These are phyloP conservation scores for Kwoniella shivajii DNA, from an alignment of 1,284 basidiomycete genomes.

Conservation along the genomic window DNA sequence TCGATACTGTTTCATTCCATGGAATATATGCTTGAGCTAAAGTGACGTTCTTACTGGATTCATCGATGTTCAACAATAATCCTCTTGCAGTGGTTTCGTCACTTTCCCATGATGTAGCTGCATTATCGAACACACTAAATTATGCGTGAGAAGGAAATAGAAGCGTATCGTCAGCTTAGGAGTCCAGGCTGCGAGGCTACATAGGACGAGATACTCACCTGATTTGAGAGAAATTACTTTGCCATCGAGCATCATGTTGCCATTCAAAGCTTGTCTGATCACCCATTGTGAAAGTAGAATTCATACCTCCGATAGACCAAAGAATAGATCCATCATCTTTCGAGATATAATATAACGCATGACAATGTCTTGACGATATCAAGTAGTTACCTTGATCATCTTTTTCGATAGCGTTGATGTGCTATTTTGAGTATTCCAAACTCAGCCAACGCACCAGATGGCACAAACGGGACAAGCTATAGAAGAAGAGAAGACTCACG, in stretches of 20 bases:
- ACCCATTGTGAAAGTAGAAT: slow-evolving; percentile 37
- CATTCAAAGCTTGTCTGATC: slow-evolving; percentile 28
- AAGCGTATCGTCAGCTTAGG: no score
- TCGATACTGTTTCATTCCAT: slow-evolving; percentile 24
- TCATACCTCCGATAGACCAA: slow-evolving; percentile 43
- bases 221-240: slow-evolving; percentile 18
- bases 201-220: slow-evolving; percentile 5
- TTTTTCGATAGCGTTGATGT: slow-evolving; percentile 47
- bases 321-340: slow-evolving; percentile 33
- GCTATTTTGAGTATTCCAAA: no score
- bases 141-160: not conserved
- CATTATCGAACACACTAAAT: slow-evolving; percentile 46
- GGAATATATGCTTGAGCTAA: slow-evolving; percentile 30
- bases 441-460: no score
- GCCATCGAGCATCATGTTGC: slow-evolving; percentile 43
- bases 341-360: slow-evolving; percentile 43
- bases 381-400: slow-evolving; percentile 45
- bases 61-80: slow-evolving; percentile 36
- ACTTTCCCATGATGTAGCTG: slow-evolving; percentile 24
- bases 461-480: no score
- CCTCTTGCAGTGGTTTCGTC: slow-evolving; percentile 30
- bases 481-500: slow-evolving; percentile 7
- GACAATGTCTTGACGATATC: slow-evolving; percentile 42
- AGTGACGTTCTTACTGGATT: slow-evolving; percentile 20
- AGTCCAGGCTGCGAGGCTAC: no score